These are phyloP conservation scores for Microsporum audouinii DNA, from an alignment of 2,329 filamentous ascomycete species.

Conservation along the genomic window DNA sequence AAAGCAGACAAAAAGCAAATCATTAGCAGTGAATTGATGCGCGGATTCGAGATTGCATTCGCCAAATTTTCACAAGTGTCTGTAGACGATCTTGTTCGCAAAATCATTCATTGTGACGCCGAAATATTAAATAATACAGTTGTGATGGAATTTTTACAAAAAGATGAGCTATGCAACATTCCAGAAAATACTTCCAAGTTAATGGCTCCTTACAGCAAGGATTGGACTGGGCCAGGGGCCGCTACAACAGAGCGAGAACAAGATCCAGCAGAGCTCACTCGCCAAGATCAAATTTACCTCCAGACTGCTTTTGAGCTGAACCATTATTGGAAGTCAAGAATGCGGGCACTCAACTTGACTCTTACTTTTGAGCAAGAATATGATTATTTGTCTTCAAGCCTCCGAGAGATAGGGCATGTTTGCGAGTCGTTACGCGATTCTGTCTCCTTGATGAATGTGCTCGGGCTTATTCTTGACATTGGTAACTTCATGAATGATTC, in stretches of 20 bases:
- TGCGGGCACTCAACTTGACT: constrained; percentile 78
- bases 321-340: constrained; percentile 97
- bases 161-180: constrained; percentile 84
- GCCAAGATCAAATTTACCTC: constrained; percentile 91
- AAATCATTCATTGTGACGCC: constrained; percentile 89
- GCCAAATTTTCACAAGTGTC: constrained; percentile 81
- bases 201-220: constrained; percentile 90
- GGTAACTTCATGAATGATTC: constrained; percentile 99
- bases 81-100: constrained; percentile 74
- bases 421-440: constrained; percentile 86
- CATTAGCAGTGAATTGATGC: constrained; percentile 79
- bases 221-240: constrained; percentile 86
- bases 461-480: constrained; percentile 91
- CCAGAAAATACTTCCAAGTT: constrained; percentile 82
- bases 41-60: constrained; percentile 84
- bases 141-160: constrained; percentile 92
- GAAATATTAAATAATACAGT: constrained; percentile 80
- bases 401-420: constrained; percentile 73
- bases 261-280: constrained; percentile 76
- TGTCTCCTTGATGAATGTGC: constrained; percentile 86
- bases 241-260: constrained; percentile 66
- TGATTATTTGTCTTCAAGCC: constrained; percentile 75
- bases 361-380: constrained; percentile 79
- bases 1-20: constrained; percentile 96
- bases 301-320: constrained; percentile 88